Percentiles rank a stretch among this genome's conserved stretches.
phyloP scores from a whole-genome alignment of 805 yeast species.

The Saturnispora bothae region DNA sequence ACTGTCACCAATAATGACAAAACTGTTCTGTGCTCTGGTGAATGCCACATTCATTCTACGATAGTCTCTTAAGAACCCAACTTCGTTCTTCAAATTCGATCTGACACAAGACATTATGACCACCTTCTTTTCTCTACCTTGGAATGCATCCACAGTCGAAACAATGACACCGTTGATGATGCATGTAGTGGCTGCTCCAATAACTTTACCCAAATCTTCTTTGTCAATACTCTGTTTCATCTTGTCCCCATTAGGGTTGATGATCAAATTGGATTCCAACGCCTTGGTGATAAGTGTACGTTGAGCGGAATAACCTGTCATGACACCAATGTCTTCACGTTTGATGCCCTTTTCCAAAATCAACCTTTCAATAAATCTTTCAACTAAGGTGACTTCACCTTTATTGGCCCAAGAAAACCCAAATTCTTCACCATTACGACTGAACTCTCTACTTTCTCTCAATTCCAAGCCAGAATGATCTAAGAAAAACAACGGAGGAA shows the following conservation, averaged over 20 bases:
- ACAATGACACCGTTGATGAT: constrained; percentile 35
- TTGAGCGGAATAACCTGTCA: constrained; percentile 73
- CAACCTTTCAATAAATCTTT: constrained; percentile 38
- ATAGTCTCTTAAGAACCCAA: constrained; percentile 53
- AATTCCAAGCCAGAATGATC: constrained; percentile 42
- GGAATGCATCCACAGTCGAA: constrained; percentile 79
- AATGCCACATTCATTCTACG: constrained; percentile 64
- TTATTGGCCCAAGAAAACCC: constrained; percentile 52
- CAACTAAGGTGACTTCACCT: constrained; percentile 41
- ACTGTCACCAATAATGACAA: constrained; percentile 53
- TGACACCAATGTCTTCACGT: constrained; percentile 46
- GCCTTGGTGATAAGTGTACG: constrained; percentile 47
- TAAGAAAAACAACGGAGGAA: constrained; percentile 52
- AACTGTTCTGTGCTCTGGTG: constrained; percentile 57
- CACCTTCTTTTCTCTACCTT: constrained; percentile 81
- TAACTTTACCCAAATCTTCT: constrained; percentile 41
- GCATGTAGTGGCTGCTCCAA: constrained; percentile 33
- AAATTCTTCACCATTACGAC: constrained; percentile 29
- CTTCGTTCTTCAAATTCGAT: constrained; percentile 40
- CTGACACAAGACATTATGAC: constrained; percentile 74
- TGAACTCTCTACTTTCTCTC: constrained; percentile 38
- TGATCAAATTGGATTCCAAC: constrained; percentile 38
- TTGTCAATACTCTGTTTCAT: constrained; percentile 47
- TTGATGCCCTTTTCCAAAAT: constrained; percentile 44
- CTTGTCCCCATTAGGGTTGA: constrained; percentile 43